Evolutionary conservation across 768 basidiomycete species (phyloP).

Genomic region (Termitomyces sp.): DNA sequence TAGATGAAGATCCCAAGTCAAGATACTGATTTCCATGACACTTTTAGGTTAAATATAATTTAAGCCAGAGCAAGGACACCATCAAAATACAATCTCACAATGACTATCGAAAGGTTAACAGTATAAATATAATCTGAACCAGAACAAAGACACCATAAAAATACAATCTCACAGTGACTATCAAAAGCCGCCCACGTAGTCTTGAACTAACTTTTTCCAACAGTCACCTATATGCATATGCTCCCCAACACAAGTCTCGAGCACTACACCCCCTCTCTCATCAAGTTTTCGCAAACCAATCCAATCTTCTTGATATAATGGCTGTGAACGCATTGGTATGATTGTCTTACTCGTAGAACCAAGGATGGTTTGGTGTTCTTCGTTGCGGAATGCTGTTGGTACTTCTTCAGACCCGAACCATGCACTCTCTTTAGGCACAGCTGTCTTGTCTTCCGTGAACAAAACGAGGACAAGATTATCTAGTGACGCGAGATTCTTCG

Average conservation of each 20-base stretch:
- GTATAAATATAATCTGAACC: no score
- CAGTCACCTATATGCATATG: slow-evolving; percentile 72
- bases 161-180: no score
- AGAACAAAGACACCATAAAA: not conserved
- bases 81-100: no score
- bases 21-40: not conserved
- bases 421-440: slow-evolving; percentile 77
- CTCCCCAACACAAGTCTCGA: slow-evolving; percentile 61
- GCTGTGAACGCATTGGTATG: slow-evolving; percentile 68
- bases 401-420: slow-evolving; percentile 78
- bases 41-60: no score
- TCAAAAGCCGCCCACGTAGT: slow-evolving; percentile 30
- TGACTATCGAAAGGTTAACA: no score
- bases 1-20: no score
- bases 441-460: slow-evolving; percentile 70
- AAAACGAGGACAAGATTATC: slow-evolving; percentile 66
- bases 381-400: slow-evolving; percentile 26
- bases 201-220: slow-evolving; percentile 48
- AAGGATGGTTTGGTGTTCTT: slow-evolving; percentile 8
- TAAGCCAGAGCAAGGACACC: not conserved
- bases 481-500: slow-evolving; percentile 52
- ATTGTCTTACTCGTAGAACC: slow-evolving; percentile 22
- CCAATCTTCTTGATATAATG: slow-evolving; percentile 75
- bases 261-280: slow-evolving; percentile 50
- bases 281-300: slow-evolving; percentile 73